Evolutionary conservation across 2,329 filamentous ascomycete genomes (phyloP).

Genomic region (Gnomoniopsis smithogilvyi): DNA sequence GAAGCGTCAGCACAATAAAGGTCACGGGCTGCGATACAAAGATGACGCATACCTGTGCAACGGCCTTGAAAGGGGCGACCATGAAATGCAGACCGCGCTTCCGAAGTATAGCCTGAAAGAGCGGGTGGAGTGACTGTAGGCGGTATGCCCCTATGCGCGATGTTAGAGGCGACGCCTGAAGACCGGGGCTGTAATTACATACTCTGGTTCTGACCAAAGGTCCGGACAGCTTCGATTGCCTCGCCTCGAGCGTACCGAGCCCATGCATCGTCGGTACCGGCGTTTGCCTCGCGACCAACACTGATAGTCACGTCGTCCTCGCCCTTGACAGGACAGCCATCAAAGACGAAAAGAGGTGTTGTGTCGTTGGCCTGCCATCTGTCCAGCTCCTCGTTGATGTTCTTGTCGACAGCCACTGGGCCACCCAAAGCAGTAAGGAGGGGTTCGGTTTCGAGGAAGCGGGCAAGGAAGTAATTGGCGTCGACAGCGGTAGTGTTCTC

Average conservation of each 20-base stretch:
- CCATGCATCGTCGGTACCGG: slow-evolving; percentile 79
- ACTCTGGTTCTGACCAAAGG: slow-evolving; percentile 81
- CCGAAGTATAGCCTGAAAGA: slow-evolving; percentile 72
- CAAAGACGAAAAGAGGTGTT: slow-evolving; percentile 86
- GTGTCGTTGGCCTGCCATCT: slow-evolving; percentile 68
- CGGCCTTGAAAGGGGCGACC: slow-evolving; percentile 83
- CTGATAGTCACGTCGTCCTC: slow-evolving; percentile 68
- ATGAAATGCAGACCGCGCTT: slow-evolving; percentile 70
- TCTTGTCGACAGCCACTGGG: slow-evolving; percentile 72
- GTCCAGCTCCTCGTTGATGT: slow-evolving; percentile 74
- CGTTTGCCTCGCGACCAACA: slow-evolving; percentile 61
- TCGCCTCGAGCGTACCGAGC: slow-evolving; percentile 77
- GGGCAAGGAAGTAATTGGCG: slow-evolving; percentile 82
- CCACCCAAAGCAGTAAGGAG: slow-evolving; percentile 88
- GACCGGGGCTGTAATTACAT: slow-evolving; percentile 23
- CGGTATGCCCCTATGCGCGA: slow-evolving; percentile 61
- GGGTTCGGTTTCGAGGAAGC: slow-evolving; percentile 80
- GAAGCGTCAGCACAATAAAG: background rate
- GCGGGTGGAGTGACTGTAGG: slow-evolving; percentile 69
- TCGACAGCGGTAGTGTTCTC: slow-evolving; percentile 79
- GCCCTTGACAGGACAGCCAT: slow-evolving; percentile 76
- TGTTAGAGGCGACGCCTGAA: slow-evolving; percentile 14
- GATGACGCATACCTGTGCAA: slow-evolving; percentile 67
- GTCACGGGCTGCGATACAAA: too few species aligned
- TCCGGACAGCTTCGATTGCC: slow-evolving; percentile 74